These are phyloP conservation scores for Vigna unguiculata DNA, from an alignment of 306 rosid species.

Conservation along the genomic window DNA sequence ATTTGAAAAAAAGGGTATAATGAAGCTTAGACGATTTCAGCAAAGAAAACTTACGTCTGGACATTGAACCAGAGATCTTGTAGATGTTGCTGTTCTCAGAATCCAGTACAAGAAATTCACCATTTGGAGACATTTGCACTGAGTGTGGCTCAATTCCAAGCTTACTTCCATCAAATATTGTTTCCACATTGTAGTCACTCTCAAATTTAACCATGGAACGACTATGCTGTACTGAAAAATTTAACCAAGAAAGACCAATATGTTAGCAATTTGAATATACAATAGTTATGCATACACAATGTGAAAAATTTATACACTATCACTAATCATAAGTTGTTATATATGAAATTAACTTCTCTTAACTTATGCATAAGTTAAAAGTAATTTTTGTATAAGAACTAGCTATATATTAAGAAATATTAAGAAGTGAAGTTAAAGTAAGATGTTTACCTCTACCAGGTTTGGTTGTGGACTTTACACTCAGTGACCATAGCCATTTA, in stretches of 20 bases:
- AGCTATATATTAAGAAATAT: no score
- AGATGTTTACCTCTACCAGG: conserved; percentile 59
- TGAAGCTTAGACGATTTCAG: conserved; percentile 20
- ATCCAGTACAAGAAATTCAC: conserved; percentile 88
- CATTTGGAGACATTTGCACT: conserved; percentile 68
- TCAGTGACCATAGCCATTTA: conserved; percentile 84
- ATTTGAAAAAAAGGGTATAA: not conserved
- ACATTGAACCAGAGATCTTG: conserved; percentile 76
- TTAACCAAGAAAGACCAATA: conserved; percentile 41
- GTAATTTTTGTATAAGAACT: no score
- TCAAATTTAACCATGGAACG: conserved; percentile 97
- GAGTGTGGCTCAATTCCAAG: conserved; percentile 94
- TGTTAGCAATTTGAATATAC: not conserved
- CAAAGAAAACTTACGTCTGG: conserved; percentile 69
- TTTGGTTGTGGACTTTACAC: conserved; percentile 68
- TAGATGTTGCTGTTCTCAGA: conserved; percentile 88
- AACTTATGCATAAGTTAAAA: no score
- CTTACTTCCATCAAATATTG: conserved; percentile 92
- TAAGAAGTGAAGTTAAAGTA: no score
- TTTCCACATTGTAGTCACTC: conserved; percentile 87
- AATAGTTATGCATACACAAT: no score
- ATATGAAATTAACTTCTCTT: no score
- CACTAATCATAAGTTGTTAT: no score
- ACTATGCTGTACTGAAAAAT: conserved; percentile 65
- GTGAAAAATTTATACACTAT: no score